Evolutionary conservation across 2,329 filamentous ascomycete genomes (phyloP).

Genomic region (Microsporum audouinii): DNA sequence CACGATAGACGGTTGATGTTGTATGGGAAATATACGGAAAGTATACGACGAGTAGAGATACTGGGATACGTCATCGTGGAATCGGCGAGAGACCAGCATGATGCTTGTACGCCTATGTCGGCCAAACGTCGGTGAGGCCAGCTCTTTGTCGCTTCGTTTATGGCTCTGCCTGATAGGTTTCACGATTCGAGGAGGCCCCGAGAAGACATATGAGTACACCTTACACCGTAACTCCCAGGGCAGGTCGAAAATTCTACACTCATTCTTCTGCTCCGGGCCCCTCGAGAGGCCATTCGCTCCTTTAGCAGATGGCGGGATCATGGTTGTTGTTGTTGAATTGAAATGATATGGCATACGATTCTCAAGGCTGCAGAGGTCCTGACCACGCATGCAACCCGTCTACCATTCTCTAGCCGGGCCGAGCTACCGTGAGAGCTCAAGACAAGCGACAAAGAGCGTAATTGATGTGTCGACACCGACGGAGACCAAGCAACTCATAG

Average conservation of each 20-base stretch:
- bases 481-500: constrained; percentile 38
- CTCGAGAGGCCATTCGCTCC: neutral
- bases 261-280: neutral
- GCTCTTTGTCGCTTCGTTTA: neutral
- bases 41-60: constrained; percentile 1
- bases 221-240: neutral
- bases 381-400: neutral
- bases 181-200: neutral
- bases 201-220: constrained; percentile 2
- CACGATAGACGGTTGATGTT: neutral
- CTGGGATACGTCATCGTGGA: constrained; percentile 3
- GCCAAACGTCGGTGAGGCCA: neutral
- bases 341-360: neutral
- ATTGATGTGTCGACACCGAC: constrained; percentile 36
- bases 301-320: neutral
- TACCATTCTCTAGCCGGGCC: neutral
- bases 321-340: neutral
- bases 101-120: neutral
- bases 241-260: constrained; percentile 2
- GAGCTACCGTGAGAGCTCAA: neutral
- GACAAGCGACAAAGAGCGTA: neutral
- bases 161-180: neutral
- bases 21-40: neutral
- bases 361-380: neutral
- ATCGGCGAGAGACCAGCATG: neutral